Evolutionary conservation across 805 yeast species (phyloP).

Genomic region (Candida dendrica): DNA sequence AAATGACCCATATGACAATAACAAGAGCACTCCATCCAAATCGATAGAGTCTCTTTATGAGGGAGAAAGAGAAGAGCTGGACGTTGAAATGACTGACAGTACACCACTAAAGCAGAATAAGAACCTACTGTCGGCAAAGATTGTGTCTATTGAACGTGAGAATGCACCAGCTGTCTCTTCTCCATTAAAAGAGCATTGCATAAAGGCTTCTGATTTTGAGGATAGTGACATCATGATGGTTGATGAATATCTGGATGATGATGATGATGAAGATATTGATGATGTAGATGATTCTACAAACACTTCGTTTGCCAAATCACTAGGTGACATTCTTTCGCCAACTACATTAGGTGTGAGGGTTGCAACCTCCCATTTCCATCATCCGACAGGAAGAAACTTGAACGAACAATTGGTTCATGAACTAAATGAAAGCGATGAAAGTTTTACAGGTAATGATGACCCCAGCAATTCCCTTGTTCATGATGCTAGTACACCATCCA

Average conservation of each 20-base stretch:
- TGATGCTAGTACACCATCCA: no score
- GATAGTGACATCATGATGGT: slow-evolving; percentile 7
- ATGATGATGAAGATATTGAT: slow-evolving; percentile 7
- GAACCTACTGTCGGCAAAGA: no score
- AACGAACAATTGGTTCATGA: background rate
- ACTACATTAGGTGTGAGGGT: slow-evolving; percentile 19
- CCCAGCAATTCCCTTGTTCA: no score
- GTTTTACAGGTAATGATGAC: background rate
- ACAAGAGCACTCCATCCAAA: background rate
- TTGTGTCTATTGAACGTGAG: no score
- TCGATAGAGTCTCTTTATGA: background rate
- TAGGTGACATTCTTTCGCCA: slow-evolving; percentile 11
- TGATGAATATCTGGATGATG: background rate
- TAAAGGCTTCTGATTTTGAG: slow-evolving; percentile 1
- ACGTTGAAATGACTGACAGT: no score
- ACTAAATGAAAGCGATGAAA: background rate
- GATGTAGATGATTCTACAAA: no score
- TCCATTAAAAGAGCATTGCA: no score
- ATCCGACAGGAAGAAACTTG: background rate
- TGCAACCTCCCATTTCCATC: background rate
- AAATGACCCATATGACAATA: slow-evolving; percentile 2
- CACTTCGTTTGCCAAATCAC: no score
- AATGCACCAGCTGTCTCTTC: no score
- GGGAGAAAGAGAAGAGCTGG: no score
- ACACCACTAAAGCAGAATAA: no score